Evolutionary conservation across 768 basidiomycete genomes (phyloP), one percentile per base, ranked within the genome.

Genomic region (Chlorophyllum brunneum): DNA sequence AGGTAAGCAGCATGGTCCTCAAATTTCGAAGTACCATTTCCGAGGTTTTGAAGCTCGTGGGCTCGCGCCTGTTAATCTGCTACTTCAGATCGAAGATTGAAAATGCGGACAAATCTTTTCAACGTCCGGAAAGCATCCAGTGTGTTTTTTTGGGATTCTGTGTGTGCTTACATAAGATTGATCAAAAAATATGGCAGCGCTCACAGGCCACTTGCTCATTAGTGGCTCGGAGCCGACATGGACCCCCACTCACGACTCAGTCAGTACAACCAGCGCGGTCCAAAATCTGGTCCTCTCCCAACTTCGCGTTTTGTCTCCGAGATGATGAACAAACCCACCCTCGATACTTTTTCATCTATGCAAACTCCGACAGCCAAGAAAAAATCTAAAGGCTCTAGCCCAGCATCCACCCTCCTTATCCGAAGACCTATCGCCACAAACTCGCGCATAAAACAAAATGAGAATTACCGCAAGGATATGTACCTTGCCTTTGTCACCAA

Each of bases 401-500:
- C 30, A 48, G 63, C 33, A 58, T 65, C 58, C 54, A 56, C 64
- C 18, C 56, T 61, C 41, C 56, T 70, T 4, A 56, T 70, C 23
- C 62, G 65, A 33, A 71, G 89, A 18, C 88, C 83, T 8, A 88
- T 90, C 58, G 85, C 81, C 16, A 88, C 88, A 11, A 92, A 91
- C 63, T 84, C 88, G 0, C 75, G 89, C 38, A 73, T 92, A 16
- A 88, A 84, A 60, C 80, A 86, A 62, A 87, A 85, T 64, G 87
- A 91, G 60, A 79, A 81, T 56, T 81, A 85, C 54, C 78, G 82
- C 59, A 85, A 84, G 63, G 87, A 88, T 61, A 88, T 95, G 83
- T 89, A 89, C 63, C 77, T 92, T 10, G 81, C 85, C 0, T 93
- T 88, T 55, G 81, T 95, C 23, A 82, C 83, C 58, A 88, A 90